Evolutionary conservation across 2,329 filamentous ascomycete genomes (phyloP), one percentile per base, ranked within the genome.

Genomic region (Dactylellina leptospora): DNA sequence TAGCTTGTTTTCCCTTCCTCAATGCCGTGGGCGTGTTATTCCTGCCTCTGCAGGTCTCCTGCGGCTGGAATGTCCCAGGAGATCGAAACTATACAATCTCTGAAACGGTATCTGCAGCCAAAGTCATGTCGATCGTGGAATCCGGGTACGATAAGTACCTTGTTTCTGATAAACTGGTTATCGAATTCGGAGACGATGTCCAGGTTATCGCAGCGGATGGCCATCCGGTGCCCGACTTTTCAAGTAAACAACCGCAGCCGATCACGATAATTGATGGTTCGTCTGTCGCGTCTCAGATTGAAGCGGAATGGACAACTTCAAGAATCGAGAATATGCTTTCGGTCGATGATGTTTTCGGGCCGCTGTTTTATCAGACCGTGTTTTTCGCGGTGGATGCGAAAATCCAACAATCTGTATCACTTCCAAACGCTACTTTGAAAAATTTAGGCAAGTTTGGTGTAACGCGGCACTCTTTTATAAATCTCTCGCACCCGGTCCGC

Each of bases 301-400:
- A 28, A 0, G 27, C 33, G n/a, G 3, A 55, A 58, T 70, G 64
- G 64, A 9, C 58, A 3, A 2, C 51, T 2, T 20, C 25, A 10
- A 70, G 40, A 4, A 16, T 70, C n/a, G 28, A 27, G 5, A 25
- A 33, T 18, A 70, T 70, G 64, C 33, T 70, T 4, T 27, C 40
- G 4, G 18, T 38, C 8, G 64, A 70, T 45, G 64, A 70, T 51
- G 64, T 70, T 6, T 70, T 62, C 11, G 30, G 50, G 3, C 13
- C 40, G 3, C 38, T 61, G 3, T 70, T 70, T 36, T 23, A 56
- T 8, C 11, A 22, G n/a, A 40, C 56, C 5, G 27, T 70, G 11
- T 3, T 70, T 3, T 70, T 62, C 22, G 11, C n/a, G 4, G 6
- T 62, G 10, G 28, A 28, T 4, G 11, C 2, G 4, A 55, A 55